phyloP scores from a whole-genome alignment of 768 basidiomycete genomes.

The Mycena venus region DNA sequence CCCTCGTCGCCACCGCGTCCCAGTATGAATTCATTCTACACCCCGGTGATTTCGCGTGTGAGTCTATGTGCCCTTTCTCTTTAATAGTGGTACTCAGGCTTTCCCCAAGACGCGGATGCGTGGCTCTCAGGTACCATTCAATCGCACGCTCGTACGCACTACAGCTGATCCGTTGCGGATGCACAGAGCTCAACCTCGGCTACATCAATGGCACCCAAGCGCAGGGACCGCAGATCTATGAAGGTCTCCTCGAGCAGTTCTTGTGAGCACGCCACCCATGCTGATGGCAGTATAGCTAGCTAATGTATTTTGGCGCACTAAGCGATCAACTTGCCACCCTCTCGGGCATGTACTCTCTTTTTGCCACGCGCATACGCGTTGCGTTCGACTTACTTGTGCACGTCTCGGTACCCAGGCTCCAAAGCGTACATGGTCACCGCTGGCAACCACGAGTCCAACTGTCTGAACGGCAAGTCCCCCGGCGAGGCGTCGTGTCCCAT shows the following conservation, averaged over 20 bases:
- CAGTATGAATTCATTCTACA: conserved; percentile 16
- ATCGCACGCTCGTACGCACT: conserved; percentile 4
- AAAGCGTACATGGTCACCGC: conserved; percentile 21
- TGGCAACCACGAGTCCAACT: conserved; percentile 17
- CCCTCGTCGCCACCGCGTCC: conserved; percentile 4
- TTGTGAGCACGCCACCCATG: conserved; percentile 11
- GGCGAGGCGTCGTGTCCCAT: conserved; percentile 19
- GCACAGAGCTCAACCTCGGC: conserved; percentile 11
- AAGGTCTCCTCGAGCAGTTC: conserved; percentile 16
- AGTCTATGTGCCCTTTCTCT: conserved; percentile 7
- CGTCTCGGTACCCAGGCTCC: conserved; percentile 11
- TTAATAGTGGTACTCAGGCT: conserved; percentile 3
- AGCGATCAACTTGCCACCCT: conserved; percentile 15
- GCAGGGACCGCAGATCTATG: conserved; percentile 16
- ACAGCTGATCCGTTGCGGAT: conserved; percentile 4
- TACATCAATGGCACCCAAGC: conserved; percentile 19
- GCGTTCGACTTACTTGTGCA: neutral
- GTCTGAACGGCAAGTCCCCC: conserved; percentile 19
- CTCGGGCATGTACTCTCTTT: conserved; percentile 13
- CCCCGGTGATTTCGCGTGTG: conserved; percentile 14
- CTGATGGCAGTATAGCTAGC: conserved; percentile 3
- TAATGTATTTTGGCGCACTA: neutral
- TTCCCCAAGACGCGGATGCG: conserved; percentile 14
- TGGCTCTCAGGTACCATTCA: conserved; percentile 10
- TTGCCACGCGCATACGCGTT: neutral